Conservation (phyloP, 225 moss, liverwort and hornwort genomes). For the Physcomitrium patens region DNA sequence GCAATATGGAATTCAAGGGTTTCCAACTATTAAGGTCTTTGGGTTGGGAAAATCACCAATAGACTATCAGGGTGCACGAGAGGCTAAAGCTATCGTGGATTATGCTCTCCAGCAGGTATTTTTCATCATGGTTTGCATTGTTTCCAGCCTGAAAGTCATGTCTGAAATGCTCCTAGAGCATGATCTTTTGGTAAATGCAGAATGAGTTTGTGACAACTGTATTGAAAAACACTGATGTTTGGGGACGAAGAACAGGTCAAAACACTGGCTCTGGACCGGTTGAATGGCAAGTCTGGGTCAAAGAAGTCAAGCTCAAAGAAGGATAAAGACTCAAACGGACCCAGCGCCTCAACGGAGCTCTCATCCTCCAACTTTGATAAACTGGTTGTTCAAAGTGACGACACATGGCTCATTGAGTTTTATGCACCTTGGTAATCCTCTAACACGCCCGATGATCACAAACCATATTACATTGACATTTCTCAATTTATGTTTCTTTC, state of each 20-base stretch:
- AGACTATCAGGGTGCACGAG: conserved; percentile 93
- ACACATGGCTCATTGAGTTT: conserved; percentile 97
- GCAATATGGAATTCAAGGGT: conserved; percentile 97
- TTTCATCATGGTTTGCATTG: conserved; percentile 15
- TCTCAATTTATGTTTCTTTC: not conserved
- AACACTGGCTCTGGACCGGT: conserved; percentile 69
- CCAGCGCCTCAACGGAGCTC: conserved; percentile 75
- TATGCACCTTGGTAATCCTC: conserved; percentile 90
- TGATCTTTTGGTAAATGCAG: not conserved
- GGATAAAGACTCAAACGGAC: conserved; percentile 55
- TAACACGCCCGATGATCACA: conserved; percentile 10
- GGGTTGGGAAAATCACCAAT: conserved; percentile 76
- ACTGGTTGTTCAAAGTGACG: conserved; percentile 77
- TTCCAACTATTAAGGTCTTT: conserved; percentile 95
- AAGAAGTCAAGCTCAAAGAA: conserved; percentile 75
- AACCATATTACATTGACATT: not conserved
- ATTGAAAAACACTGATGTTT: conserved; percentile 29
- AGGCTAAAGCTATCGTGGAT: conserved; percentile 89
- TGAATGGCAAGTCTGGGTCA: conserved; percentile 64
- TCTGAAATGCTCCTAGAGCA: not conserved
- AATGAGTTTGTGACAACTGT: not conserved
- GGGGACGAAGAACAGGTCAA: conserved; percentile 68
- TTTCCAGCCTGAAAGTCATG: conserved; percentile 2
- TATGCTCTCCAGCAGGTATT: conserved; percentile 83
- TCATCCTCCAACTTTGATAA: conserved; percentile 82